Evolutionary conservation across 345 rosid species (phyloP), one percentile per base, ranked within the genome.

Genomic region (Trapa bicornis): DNA sequence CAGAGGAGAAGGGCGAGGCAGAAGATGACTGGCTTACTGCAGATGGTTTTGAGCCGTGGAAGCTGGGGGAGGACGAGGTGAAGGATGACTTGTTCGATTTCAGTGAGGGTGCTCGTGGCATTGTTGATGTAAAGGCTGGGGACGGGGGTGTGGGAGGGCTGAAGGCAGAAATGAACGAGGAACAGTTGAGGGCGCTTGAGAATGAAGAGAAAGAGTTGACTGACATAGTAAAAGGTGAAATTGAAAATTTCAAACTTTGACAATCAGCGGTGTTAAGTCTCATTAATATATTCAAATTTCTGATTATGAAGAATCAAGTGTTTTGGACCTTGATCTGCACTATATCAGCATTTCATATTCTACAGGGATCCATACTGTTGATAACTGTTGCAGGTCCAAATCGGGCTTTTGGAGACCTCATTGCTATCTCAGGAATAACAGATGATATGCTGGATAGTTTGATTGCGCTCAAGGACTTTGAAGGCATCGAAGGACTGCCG

Each of bases 401-500:
- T 79, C 82, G 96, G 60, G 95, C 96, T 32, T 94, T 94, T 73
- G 97, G 99, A 38, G 99, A 94, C 79, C 92, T 94, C 60, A 82
- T 94, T 64, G 83, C 91, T 3, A 87, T 87, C 72, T 94, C 97
- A 4, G 99, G 99, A 66, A 89, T 94, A 66, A 86, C 99, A 2
- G 97, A 94, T 68, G 89, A 76, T 39, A 91, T 94, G 99, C 80
- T 94, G 43, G 97, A 94, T 65, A 91, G 96, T 83, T 69, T 91
- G 79, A 85, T 91, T 67, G 99, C 95, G 22, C 76, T 94, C 63
- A 87, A 83, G 76, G 93, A 91, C 72, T 91, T 91, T 37, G 87
- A 91, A 75, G 92, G 86, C 66, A 71, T 93, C 36, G 84, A 83
- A 33, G 98, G 99, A 5, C 78, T 94, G 83, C 99, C 96, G 61